Conservation (phyloP, 2,329 filamentous ascomycete genomes). For the Hymenoscyphus albidus region DNA sequence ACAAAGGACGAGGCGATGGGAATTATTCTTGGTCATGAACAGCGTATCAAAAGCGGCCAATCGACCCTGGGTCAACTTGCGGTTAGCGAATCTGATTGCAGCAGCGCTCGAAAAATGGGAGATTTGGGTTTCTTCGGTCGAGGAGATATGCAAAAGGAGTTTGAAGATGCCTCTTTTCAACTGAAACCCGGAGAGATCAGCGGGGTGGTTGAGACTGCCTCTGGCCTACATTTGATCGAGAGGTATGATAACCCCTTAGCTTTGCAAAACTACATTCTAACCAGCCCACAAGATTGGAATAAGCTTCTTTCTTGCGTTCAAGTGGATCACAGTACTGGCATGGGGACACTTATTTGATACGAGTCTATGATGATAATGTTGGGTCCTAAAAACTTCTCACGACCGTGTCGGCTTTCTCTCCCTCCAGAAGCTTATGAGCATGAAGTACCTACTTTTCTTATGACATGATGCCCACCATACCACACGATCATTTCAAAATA, state of each 20-base stretch:
- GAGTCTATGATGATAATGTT: slow-evolving; percentile 15
- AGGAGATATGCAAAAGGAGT: slow-evolving; percentile 98
- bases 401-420: not conserved
- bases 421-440: not conserved
- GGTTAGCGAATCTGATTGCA: slow-evolving; percentile 87
- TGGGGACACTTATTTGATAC: slow-evolving; percentile 9
- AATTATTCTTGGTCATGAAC: slow-evolving; percentile 73
- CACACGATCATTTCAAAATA: not conserved
- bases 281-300: slow-evolving; percentile 20
- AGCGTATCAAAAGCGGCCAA: slow-evolving; percentile 68
- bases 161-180: slow-evolving; percentile 93
- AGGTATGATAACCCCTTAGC: slow-evolving; percentile 49
- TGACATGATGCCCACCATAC: not conserved
- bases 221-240: slow-evolving; percentile 92
- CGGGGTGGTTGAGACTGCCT: slow-evolving; percentile 83
- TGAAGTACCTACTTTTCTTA: not conserved
- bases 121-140: slow-evolving; percentile 93
- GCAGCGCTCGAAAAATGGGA: slow-evolving; percentile 87
- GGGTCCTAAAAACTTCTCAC: not conserved
- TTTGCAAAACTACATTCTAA: slow-evolving; percentile 5
- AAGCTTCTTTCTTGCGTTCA: not conserved
- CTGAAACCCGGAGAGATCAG: slow-evolving; percentile 85
- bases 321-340: not conserved
- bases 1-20: slow-evolving; percentile 79
- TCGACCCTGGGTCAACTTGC: slow-evolving; percentile 77